Evolutionary conservation across 164 flowering plant species (phyloP).

Genomic region (Piper longum): DNA sequence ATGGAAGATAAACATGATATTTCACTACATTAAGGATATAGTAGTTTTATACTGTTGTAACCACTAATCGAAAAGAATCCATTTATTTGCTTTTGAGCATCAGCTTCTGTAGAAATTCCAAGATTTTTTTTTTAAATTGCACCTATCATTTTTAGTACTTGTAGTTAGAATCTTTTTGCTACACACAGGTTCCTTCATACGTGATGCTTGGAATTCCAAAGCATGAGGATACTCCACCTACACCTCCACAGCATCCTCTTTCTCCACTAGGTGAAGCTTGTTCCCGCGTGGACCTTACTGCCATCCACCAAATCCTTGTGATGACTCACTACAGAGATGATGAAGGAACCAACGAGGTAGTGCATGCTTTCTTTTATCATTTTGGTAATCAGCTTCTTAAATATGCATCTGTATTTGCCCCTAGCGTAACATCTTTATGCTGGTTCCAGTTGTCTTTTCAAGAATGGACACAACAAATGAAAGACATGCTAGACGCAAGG

Average conservation of each 20-base stretch:
- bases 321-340: slow-evolving; percentile 81
- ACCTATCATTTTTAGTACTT: not conserved
- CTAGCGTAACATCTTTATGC: not conserved
- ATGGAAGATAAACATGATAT: no score
- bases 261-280: slow-evolving; percentile 98
- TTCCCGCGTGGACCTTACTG: slow-evolving; percentile 88
- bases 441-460: slow-evolving; percentile 76
- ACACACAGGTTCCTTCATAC: slow-evolving; percentile 66
- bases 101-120: not conserved
- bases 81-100: no score
- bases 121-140: no score
- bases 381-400: not conserved
- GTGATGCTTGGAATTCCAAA: slow-evolving; percentile 81
- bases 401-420: not conserved
- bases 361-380: not conserved
- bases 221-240: slow-evolving; percentile 70
- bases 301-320: slow-evolving; percentile 85
- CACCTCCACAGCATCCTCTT: slow-evolving; percentile 45
- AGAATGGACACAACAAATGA: slow-evolving; percentile 99
- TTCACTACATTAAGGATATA: no score
- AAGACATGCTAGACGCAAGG: slow-evolving; percentile 94
- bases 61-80: no score
- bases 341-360: slow-evolving; percentile 97
- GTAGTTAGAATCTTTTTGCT: not conserved
- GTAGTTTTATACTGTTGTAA: no score